phyloP scores from a whole-genome alignment of 2,329 filamentous ascomycete genomes.

The Exophiala oligosperma region DNA sequence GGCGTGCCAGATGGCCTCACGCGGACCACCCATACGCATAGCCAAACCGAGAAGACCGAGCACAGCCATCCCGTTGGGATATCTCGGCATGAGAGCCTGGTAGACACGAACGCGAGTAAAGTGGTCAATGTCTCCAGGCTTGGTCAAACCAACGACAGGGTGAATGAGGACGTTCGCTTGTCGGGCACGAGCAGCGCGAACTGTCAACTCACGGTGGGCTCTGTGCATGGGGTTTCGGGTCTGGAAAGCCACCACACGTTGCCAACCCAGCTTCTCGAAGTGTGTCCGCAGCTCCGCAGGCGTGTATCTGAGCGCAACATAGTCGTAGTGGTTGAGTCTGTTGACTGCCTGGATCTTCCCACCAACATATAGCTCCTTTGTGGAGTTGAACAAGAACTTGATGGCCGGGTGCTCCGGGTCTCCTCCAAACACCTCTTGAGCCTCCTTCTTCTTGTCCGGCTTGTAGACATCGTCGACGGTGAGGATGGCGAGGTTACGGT shows the following conservation, averaged over 20 bases:
- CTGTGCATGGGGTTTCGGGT: constrained; percentile 99
- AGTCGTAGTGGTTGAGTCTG: constrained; percentile 97
- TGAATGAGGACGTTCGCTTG: constrained; percentile 99
- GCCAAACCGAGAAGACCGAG: constrained; percentile 91
- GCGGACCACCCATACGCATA: constrained; percentile 98
- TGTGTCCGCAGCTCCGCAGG: constrained; percentile 91
- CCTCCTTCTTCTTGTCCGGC: constrained; percentile 92
- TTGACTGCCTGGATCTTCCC: constrained; percentile 95
- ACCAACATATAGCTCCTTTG: constrained; percentile 87
- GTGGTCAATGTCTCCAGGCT: constrained; percentile 99
- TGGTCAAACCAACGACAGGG: constrained; percentile 96
- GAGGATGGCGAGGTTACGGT: constrained; percentile 92
- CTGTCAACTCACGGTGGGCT: constrained; percentile 95
- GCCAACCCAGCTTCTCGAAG: constrained; percentile 99
- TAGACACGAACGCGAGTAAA: constrained; percentile 99
- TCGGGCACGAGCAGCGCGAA: constrained; percentile 90
- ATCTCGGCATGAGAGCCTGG: constrained; percentile 91
- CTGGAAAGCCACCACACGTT: constrained; percentile 97
- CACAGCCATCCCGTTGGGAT: constrained; percentile 98
- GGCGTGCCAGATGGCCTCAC: constrained; percentile 98
- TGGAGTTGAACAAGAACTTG: constrained; percentile 79
- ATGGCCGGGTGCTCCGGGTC: constrained; percentile 90
- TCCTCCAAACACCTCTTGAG: constrained; percentile 90
- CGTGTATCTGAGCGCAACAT: constrained; percentile 93
- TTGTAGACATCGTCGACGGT: constrained; percentile 94